These are phyloP conservation scores for Parastagonospora avenae DNA, from an alignment of 2,329 filamentous ascomycete genomes.

Conservation along the genomic window DNA sequence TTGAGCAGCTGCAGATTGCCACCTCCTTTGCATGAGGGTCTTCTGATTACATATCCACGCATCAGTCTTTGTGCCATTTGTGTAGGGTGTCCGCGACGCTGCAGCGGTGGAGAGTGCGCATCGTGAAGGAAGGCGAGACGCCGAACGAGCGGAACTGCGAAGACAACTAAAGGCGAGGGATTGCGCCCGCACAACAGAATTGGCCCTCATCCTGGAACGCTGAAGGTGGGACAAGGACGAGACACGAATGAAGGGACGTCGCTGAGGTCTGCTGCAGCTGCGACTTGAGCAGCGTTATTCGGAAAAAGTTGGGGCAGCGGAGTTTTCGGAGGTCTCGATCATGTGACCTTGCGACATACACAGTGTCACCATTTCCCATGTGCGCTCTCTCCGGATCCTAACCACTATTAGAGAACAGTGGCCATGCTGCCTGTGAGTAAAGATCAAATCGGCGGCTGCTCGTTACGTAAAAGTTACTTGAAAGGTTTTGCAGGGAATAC, in stretches of 20 bases:
- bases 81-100: conserved; percentile 32
- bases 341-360: conserved; percentile 19
- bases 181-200: conserved; percentile 41
- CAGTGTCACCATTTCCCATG: neutral
- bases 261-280: conserved; percentile 29
- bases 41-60: conserved; percentile 34
- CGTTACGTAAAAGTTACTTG: too few species aligned
- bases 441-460: too few species aligned
- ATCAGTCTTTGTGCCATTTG: conserved; percentile 35
- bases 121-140: conserved; percentile 31
- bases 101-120: conserved; percentile 41
- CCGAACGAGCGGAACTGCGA: conserved; percentile 32
- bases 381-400: too few species aligned
- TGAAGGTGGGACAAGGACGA: conserved; percentile 12
- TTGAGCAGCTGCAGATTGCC: conserved; percentile 44
- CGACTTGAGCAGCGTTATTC: conserved; percentile 11
- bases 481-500: too few species aligned
- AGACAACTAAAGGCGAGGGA: conserved; percentile 38
- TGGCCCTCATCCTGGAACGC: conserved; percentile 39
- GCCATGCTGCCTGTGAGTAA: too few species aligned
- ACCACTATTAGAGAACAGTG: too few species aligned
- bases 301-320: conserved; percentile 39
- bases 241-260: conserved; percentile 32
- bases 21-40: conserved; percentile 37
- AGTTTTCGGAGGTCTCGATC: conserved; percentile 29